Evolutionary conservation across 805 yeast species (phyloP).

Genomic region (Candida insectorum): DNA sequence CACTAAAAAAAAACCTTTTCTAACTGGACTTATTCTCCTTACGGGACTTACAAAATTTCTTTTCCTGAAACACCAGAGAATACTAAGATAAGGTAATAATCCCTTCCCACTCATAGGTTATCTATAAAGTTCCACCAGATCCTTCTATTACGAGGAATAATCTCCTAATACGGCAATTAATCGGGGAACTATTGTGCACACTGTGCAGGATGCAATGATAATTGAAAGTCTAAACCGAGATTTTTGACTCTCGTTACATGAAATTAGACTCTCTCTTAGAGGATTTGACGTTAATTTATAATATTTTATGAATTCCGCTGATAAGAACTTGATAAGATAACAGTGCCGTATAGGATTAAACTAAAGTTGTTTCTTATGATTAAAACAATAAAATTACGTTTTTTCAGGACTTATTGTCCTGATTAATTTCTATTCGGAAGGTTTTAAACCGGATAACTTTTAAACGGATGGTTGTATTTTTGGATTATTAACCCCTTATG

Average conservation of each 20-base stretch:
- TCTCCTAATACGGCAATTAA: background rate
- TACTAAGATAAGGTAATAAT: background rate
- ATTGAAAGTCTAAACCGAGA: background rate
- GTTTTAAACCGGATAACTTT: too few species aligned
- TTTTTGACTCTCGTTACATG: slow-evolving; percentile 15
- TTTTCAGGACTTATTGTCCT: too few species aligned
- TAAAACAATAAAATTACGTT: too few species aligned
- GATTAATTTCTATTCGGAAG: too few species aligned
- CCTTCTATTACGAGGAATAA: background rate
- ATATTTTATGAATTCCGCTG: too few species aligned
- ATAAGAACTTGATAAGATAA: too few species aligned
- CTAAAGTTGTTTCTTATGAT: too few species aligned
- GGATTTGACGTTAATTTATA: slow-evolving; percentile 6
- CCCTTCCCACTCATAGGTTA: background rate
- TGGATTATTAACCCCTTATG: too few species aligned
- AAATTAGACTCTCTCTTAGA: slow-evolving; percentile 15
- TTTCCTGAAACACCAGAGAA: background rate
- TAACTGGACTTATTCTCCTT: too few species aligned
- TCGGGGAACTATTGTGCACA: background rate
- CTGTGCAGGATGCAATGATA: background rate
- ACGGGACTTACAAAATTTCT: background rate
- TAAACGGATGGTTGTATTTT: too few species aligned
- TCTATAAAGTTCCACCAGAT: background rate
- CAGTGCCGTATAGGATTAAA: too few species aligned
- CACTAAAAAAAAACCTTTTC: background rate